These are phyloP conservation scores for Apiotrichum brassicae DNA, from an alignment of 1,284 basidiomycete genomes.

Conservation along the genomic window DNA sequence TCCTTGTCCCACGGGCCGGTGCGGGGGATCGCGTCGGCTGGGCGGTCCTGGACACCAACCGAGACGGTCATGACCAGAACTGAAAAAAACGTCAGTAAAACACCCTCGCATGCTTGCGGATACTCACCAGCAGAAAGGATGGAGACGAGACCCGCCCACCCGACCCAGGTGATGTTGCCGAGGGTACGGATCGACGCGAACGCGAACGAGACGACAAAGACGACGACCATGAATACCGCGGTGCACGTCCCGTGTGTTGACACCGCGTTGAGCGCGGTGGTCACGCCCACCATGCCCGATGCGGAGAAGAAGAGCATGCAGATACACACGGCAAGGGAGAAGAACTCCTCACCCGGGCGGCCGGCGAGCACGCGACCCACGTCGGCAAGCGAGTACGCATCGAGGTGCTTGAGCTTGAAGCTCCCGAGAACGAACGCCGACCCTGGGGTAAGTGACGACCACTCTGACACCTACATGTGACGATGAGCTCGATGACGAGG, in stretches of 20 bases:
- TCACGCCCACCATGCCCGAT: constrained; percentile 31
- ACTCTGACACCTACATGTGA: constrained; percentile 27
- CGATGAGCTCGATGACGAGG: constrained; percentile 34
- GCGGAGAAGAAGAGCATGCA: constrained; percentile 17
- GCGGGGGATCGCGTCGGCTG: constrained; percentile 24
- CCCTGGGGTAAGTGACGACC: background rate
- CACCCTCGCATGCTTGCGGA: too few species aligned
- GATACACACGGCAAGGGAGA: constrained; percentile 15
- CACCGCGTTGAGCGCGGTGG: constrained; percentile 47
- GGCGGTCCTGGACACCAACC: constrained; percentile 42
- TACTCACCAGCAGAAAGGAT: constrained; percentile 36
- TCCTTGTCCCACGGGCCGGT: constrained; percentile 27
- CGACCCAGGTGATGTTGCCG: constrained; percentile 41
- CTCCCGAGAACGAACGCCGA: constrained; percentile 13
- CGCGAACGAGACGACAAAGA: constrained; percentile 27
- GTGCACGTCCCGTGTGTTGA: constrained; percentile 40
- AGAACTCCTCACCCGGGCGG: constrained; percentile 17
- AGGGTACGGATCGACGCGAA: constrained; percentile 40
- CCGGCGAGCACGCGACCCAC: constrained; percentile 21
- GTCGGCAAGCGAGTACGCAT: constrained; percentile 26
- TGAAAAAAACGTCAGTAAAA: too few species aligned
- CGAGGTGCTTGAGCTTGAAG: constrained; percentile 26
- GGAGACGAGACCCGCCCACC: constrained; percentile 35
- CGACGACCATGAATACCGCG: constrained; percentile 38
- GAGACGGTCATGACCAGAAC: constrained; percentile 43